Base-by-base conservation (phyloP, 2,329 filamentous ascomycete genomes). In the Fusarium metavorans region DNA sequence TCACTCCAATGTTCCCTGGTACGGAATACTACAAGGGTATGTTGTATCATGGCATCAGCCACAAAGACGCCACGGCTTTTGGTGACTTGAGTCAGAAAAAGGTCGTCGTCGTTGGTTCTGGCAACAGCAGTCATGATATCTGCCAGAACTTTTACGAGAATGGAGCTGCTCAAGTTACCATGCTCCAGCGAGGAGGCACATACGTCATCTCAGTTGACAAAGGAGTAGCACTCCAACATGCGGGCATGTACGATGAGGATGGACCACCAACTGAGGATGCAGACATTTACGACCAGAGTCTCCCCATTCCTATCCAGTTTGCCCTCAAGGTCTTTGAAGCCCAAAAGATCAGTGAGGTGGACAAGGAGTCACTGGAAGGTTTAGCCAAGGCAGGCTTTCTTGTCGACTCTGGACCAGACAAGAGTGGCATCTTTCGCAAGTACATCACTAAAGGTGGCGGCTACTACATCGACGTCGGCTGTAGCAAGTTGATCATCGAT, bases 351-450 rank as follows among this genome's bases (percentile, higher is more conserved):
- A 78, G 80, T 11, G 80, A 80, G 3, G 78, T 81, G n/a, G 86
- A 89, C 64, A 82, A 81, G 57, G 81, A 64, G 3, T 30, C 23
- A 9, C 77, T 88, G 4, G 82, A 85, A 1, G 87, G 85, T 0
- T 79, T 90, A 4, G 78, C 81, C 48, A 84, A 82, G 48, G 89
- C 84, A 0, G 91, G 91, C 0, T 92, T 92, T 82, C 84, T 85
- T 57, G 79, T 89, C 4, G 90, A 92, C 74, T 81, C 77, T 11
- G 90, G 90, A 0, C 85, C 87, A 0, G 85, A 89, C 69, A 85
- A 85, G 3, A 82, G 85, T 0, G 90, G 90, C 0, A 82, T 92
- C 16, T 84, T 88, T 56, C 52, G 57, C 43, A 72, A 74, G 41
- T 73, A 71, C 27, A 45, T 85, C 39, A 80, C 81, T 18, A 77